Percentiles rank a stretch among this genome's conserved stretches.
phyloP scores from a whole-genome alignment of 352 stramenopile species.

The Pythium rishiriense region DNA sequence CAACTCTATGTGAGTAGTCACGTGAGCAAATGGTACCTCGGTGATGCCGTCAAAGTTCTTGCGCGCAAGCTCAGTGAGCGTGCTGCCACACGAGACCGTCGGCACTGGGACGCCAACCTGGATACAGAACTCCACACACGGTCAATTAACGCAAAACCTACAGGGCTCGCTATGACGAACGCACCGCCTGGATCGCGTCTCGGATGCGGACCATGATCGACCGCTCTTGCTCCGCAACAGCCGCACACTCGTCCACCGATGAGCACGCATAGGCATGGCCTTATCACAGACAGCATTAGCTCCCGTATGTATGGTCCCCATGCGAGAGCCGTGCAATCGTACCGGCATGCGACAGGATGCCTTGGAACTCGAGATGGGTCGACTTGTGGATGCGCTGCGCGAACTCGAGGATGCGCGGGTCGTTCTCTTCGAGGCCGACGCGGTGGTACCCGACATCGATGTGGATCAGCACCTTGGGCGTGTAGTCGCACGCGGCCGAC shows the following conservation, averaged over 20 bases:
- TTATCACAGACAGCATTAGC: constrained; percentile 9
- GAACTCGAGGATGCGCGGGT: constrained; percentile 51
- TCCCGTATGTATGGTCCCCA: background rate
- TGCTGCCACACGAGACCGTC: constrained; percentile 66
- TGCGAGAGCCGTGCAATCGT: background rate
- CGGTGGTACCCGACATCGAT: constrained; percentile 79
- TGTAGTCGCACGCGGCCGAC: constrained; percentile 40
- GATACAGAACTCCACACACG: background rate
- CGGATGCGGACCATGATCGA: constrained; percentile 71
- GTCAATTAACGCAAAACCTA: background rate
- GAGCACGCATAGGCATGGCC: constrained; percentile 63
- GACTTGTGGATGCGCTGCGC: constrained; percentile 54
- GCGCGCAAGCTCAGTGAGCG: constrained; percentile 59
- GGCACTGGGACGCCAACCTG: constrained; percentile 52
- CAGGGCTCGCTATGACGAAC: no score
- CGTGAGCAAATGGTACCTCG: constrained; percentile 33
- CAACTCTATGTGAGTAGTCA: no score
- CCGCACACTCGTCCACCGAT: constrained; percentile 45
- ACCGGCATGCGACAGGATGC: constrained; percentile 66
- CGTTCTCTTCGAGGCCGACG: constrained; percentile 60
- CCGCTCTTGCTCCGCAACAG: constrained; percentile 60
- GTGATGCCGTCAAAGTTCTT: constrained; percentile 69
- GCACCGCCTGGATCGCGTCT: constrained; percentile 41
- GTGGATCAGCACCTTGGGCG: constrained; percentile 61
- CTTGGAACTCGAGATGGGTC: constrained; percentile 49